Conservation (phyloP, 805 yeast genomes). For the Candida wancherniae region DNA sequence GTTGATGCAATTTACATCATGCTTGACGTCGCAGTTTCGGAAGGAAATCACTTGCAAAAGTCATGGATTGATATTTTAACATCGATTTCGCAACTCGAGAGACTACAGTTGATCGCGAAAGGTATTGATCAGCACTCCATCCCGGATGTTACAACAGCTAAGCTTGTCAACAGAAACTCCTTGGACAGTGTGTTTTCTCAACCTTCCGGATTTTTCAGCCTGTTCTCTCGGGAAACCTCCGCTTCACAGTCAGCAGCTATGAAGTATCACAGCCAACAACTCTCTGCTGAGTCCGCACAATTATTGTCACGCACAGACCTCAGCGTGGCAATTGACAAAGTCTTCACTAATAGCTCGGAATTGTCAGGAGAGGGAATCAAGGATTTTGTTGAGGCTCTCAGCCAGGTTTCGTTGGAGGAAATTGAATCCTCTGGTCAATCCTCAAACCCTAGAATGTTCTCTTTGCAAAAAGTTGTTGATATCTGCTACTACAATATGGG, state of each 20-base stretch:
- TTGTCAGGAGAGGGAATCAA: conserved; percentile 81
- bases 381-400: conserved; percentile 79
- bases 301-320: conserved; percentile 61
- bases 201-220: conserved; percentile 48
- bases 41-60: conserved; percentile 63
- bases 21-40: conserved; percentile 70
- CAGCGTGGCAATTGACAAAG: conserved; percentile 77
- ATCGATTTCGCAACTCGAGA: conserved; percentile 84
- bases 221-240: conserved; percentile 46
- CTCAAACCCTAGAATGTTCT: conserved; percentile 81
- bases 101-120: conserved; percentile 80
- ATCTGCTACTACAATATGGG: conserved; percentile 97
- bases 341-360: conserved; percentile 76
- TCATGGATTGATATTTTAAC: conserved; percentile 85
- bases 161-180: conserved; percentile 46
- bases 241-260: conserved; percentile 65
- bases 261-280: conserved; percentile 66
- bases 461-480: conserved; percentile 93
- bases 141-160: conserved; percentile 81
- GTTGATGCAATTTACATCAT: conserved; percentile 73
- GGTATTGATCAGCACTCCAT: conserved; percentile 80
- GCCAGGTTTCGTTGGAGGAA: conserved; percentile 85
- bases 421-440: conserved; percentile 83
- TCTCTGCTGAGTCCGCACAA: conserved; percentile 53
- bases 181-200: conserved; percentile 48